These are phyloP conservation scores for Aspergillus hortae DNA, from an alignment of 2,329 filamentous ascomycete genomes.

Conservation along the genomic window DNA sequence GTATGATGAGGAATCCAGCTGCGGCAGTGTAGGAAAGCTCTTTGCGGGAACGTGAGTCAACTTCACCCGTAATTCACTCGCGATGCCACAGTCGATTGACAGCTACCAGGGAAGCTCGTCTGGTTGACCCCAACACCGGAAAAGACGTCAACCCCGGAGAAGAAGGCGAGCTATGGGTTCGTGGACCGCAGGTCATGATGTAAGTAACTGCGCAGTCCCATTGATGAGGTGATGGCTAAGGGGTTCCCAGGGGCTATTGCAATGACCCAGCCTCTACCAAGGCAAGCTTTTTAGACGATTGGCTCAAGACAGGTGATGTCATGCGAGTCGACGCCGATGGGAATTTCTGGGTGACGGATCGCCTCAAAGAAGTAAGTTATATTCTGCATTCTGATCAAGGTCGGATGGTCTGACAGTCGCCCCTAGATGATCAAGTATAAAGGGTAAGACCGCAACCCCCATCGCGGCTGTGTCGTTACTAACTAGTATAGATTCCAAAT, in stretches of 20 bases:
- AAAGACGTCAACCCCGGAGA: constrained; percentile 12
- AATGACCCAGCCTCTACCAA: constrained; percentile 14
- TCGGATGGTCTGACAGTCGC: background rate
- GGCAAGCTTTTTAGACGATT: constrained; percentile 14
- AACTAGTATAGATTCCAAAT: constrained; percentile 17
- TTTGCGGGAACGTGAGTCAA: constrained; percentile 11
- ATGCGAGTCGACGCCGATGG: constrained; percentile 13
- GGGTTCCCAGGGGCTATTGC: constrained; percentile 13
- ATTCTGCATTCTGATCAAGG: background rate
- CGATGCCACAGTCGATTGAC: background rate
- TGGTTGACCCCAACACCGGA: constrained; percentile 16
- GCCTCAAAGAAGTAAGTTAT: constrained; percentile 17
- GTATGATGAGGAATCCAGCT: constrained; percentile 11
- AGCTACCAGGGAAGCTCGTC: constrained; percentile 11
- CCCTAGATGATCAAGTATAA: constrained; percentile 20
- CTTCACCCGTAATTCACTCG: background rate
- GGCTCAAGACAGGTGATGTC: constrained; percentile 19
- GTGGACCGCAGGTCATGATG: constrained; percentile 17
- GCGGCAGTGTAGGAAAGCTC: constrained; percentile 17
- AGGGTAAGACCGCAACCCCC: constrained; percentile 6
- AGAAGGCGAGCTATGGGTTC: constrained; percentile 19
- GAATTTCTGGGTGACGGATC: constrained; percentile 20
- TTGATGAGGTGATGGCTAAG: too few species aligned
- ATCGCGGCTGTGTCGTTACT: background rate
- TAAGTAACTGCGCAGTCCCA: background rate